These are phyloP conservation scores for Aspergillus sclerotioniger DNA, from an alignment of 495 filamentous ascomycete species.

Conservation along the genomic window DNA sequence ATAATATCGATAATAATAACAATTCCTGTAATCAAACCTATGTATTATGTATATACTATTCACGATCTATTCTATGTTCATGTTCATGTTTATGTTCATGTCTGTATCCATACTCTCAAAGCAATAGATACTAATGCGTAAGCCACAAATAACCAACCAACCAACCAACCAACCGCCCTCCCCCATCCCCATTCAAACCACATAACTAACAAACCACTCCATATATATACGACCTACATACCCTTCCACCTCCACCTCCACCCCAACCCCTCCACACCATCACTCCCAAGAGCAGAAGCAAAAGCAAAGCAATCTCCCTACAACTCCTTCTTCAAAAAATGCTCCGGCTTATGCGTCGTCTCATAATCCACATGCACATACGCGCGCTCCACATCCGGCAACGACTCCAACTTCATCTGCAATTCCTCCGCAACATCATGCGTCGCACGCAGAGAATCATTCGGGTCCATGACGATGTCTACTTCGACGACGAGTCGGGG, in stretches of 20 bases:
- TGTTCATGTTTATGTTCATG: no score
- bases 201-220: no score
- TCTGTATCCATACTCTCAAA: no score
- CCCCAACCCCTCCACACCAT: no score
- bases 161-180: not conserved
- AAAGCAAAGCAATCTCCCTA: no score
- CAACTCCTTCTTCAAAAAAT: slow-evolving; percentile 56
- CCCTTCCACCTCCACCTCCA: no score
- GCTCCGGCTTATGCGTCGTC: slow-evolving; percentile 91
- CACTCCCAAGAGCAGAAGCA: no score
- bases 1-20: no score
- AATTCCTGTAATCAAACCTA: not conserved
- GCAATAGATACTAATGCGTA: not conserved
- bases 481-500: slow-evolving; percentile 89
- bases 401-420: slow-evolving; percentile 88
- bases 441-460: slow-evolving; percentile 66
- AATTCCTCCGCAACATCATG: slow-evolving; percentile 94
- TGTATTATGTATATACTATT: not conserved
- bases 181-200: no score
- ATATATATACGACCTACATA: no score
- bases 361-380: slow-evolving; percentile 99
- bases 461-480: slow-evolving; percentile 80
- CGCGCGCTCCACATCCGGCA: slow-evolving; percentile 89
- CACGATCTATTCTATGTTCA: not conserved
- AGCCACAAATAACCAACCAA: not conserved